Conservation (phyloP, 768 basidiomycete species). For the Agaricus subrufescens region DNA sequence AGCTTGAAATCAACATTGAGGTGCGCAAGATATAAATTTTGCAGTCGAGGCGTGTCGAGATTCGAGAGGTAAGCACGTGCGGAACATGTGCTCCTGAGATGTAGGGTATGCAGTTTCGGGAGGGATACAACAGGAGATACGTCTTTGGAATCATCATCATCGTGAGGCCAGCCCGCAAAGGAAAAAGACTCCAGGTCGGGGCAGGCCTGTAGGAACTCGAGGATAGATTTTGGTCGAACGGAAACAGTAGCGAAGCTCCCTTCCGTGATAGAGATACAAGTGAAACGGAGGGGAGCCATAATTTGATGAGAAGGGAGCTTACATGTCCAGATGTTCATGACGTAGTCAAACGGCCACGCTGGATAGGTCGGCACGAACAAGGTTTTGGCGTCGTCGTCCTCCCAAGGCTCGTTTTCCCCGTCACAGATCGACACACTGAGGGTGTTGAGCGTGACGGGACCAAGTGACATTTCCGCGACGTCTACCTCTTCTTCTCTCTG, state of each 20-base stretch:
- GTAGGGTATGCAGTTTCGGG: slow-evolving; percentile 54
- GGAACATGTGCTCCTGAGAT: slow-evolving; percentile 54
- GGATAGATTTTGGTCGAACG: slow-evolving; percentile 43
- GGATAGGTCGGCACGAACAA: slow-evolving; percentile 31
- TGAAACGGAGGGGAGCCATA: slow-evolving; percentile 49
- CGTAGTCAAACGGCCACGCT: slow-evolving; percentile 20
- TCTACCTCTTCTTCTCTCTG: slow-evolving; percentile 30
- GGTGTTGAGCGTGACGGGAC: slow-evolving; percentile 24
- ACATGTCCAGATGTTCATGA: slow-evolving; percentile 46
- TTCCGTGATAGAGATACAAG: slow-evolving; percentile 55
- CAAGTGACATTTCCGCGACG: slow-evolving; percentile 21
- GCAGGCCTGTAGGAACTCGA: slow-evolving; percentile 57
- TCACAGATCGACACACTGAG: slow-evolving; percentile 34
- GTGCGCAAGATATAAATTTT: slow-evolving; percentile 57
- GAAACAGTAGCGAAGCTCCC: slow-evolving; percentile 28
- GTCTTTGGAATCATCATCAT: slow-evolving; percentile 21
- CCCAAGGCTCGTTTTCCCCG: slow-evolving; percentile 25
- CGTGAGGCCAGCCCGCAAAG: slow-evolving; percentile 48
- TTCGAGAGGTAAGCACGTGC: slow-evolving; percentile 62
- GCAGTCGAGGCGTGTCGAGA: slow-evolving; percentile 56
- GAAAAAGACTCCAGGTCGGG: slow-evolving; percentile 57
- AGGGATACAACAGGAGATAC: slow-evolving; percentile 43
- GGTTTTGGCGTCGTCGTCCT: slow-evolving; percentile 22
- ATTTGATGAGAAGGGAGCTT: slow-evolving; percentile 42
- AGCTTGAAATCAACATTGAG: slow-evolving; percentile 60